Evolutionary conservation across 2,329 filamentous ascomycete species (phyloP), one percentile per base, ranked within the genome.

Genomic region (Colletotrichum liriopes): DNA sequence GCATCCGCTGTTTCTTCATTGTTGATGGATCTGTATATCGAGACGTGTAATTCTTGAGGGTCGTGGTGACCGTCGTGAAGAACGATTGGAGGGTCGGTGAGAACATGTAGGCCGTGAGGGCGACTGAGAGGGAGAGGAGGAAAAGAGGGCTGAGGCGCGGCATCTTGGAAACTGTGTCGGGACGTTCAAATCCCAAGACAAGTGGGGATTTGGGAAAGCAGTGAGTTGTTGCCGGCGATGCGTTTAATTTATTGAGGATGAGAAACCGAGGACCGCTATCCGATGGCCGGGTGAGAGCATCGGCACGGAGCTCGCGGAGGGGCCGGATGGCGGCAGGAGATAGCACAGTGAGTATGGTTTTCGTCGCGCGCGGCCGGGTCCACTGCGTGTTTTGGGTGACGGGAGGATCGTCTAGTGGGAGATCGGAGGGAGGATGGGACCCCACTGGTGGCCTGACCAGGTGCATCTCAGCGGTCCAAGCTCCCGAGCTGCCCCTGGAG

Each of bases 1-100:
- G 86, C 9, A 83, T 74, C 35, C 67, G 67, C 0, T 52, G 35
- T 26, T 58, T 72, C 20, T 37, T 68, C 4, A 16, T 16, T 3
- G 18, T 41, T 23, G 65, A 11, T 2, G n/a, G 26, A 2, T 29
- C 20, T 26, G 35, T 11, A 9, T 4, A 0, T 14, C 14, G 12
- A 45, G n/a, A 51, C 2, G 35, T 39, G 18, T 52, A 12, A 8
- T 18, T 29, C n/a, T 35, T 41, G 41, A 56, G 45, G 2, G 16
- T 45, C 26, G 51, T 35, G 7, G 32, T 58, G 6, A 65, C 23
- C 4, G 51, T 32, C 32, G 62, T 29, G 23, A 71, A n/a, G 20
- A 45, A 29, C 0, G 47, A 60, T 3, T 39, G 55, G 2, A 71
- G 29, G 39, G 63, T 61, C 2, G 67, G 67, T 11, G 63, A 66